These are phyloP conservation scores for Beta vulgaris DNA, from an alignment of 148 eudicot species.

Conservation along the genomic window DNA sequence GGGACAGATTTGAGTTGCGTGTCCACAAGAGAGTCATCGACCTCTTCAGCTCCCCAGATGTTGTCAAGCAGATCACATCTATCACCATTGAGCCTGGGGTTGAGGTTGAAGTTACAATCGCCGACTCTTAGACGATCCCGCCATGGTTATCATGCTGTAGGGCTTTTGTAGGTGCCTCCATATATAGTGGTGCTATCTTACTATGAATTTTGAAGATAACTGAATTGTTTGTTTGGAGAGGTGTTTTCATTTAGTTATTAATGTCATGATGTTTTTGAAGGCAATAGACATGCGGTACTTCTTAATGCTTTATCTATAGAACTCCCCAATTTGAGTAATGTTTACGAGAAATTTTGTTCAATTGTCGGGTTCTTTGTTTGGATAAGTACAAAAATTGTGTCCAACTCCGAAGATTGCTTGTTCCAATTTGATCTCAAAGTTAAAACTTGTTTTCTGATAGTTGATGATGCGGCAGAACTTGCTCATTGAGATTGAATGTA, in stretches of 20 bases:
- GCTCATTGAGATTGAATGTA: too few species aligned
- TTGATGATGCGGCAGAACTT: too few species aligned
- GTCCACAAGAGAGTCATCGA: conserved; percentile 87
- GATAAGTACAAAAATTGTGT: not conserved
- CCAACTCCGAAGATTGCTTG: too few species aligned
- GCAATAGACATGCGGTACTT: conserved; percentile 14
- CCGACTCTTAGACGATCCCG: conserved; percentile 44
- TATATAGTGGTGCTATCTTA: conserved; percentile 18
- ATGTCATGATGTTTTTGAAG: conserved; percentile 24
- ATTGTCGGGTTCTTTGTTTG: not conserved
- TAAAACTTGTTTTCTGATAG: too few species aligned
- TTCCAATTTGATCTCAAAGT: not conserved
- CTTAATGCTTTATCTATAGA: conserved; percentile 20
- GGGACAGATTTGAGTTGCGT: conserved; percentile 67
- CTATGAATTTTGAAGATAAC: conserved; percentile 29
- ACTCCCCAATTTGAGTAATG: conserved; percentile 11
- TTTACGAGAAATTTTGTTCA: not conserved
- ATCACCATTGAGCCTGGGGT: conserved; percentile 53
- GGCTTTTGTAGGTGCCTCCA: conserved; percentile 27
- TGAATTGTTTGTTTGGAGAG: conserved; percentile 22
- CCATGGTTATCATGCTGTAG: conserved; percentile 1
- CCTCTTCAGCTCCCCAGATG: conserved; percentile 81
- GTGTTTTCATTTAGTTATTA: conserved; percentile 13
- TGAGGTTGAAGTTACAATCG: conserved; percentile 80
- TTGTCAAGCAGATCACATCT: conserved; percentile 79